Percentiles rank a stretch among this genome's conserved stretches.
Conservation (phyloP, 306 rosid species). For the Inga oerstediana region DNA sequence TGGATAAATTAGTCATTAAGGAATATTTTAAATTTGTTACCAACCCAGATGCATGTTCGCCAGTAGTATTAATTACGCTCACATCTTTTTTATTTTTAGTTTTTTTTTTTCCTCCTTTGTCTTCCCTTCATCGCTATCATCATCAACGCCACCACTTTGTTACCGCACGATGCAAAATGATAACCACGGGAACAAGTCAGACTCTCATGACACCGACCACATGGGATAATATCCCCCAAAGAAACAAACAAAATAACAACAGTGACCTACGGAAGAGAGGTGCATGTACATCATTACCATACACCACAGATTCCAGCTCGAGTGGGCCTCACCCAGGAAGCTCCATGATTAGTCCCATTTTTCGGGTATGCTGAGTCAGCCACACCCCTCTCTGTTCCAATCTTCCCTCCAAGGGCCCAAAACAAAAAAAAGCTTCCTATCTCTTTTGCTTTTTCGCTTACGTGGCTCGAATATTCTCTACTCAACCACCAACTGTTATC, state of each 20-base stretch:
- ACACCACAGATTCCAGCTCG: background rate
- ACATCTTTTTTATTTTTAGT: background rate
- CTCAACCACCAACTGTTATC: constrained; percentile 21
- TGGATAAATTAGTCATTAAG: background rate
- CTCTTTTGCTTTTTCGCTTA: background rate
- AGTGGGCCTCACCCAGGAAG: background rate
- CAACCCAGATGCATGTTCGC: background rate
- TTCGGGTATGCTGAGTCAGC: constrained; percentile 9
- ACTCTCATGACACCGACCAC: background rate
- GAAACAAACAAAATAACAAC: background rate
- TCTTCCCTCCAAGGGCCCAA: background rate
- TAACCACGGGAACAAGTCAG: background rate
- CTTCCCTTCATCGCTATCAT: background rate
- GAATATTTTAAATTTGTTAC: too few relatives aligned
- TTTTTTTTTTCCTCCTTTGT: background rate
- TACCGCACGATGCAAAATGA: background rate
- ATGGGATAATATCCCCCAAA: background rate
- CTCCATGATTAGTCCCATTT: background rate
- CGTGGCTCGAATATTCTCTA: constrained; percentile 39
- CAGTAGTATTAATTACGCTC: background rate
- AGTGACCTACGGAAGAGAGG: background rate
- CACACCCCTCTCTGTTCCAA: background rate
- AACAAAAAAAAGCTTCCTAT: background rate
- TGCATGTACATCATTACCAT: background rate
- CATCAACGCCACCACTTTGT: too few relatives aligned